These are phyloP conservation scores for Paraphoma chrysanthemicola DNA, from an alignment of 2,329 filamentous ascomycete species.

Conservation along the genomic window DNA sequence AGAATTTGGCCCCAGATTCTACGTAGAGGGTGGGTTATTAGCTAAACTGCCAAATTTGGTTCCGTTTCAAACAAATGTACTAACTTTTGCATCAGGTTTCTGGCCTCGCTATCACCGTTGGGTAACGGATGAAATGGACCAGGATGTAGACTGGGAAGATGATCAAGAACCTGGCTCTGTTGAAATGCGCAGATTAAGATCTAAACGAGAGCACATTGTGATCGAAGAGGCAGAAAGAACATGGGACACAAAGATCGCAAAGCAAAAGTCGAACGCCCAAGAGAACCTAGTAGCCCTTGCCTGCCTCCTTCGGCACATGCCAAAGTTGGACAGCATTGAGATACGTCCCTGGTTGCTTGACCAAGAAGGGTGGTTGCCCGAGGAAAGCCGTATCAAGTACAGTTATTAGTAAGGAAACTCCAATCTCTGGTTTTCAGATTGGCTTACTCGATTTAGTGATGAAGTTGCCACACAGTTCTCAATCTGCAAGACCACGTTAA, in stretches of 20 bases:
- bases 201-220: neutral
- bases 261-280: neutral
- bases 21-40: neutral
- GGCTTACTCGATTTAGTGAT: neutral
- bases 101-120: neutral
- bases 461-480: neutral
- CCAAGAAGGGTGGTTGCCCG: too few species aligned
- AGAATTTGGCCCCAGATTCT: neutral
- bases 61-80: neutral
- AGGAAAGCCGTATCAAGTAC: too few species aligned
- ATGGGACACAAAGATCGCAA: neutral
- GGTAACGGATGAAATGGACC: neutral
- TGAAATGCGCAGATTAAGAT: neutral
- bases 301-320: neutral
- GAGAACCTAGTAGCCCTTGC: neutral
- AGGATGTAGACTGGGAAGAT: neutral
- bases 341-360: neutral
- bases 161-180: neutral
- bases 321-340: neutral
- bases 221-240: neutral
- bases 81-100: neutral
- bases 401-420: too few species aligned
- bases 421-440: neutral
- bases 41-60: neutral
- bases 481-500: neutral